A percentile compares a stretch with the other conserved stretches of the same genome.
Conservation (phyloP, 192 early-diverging fungal species). For the Dissophora globulifera region DNA sequence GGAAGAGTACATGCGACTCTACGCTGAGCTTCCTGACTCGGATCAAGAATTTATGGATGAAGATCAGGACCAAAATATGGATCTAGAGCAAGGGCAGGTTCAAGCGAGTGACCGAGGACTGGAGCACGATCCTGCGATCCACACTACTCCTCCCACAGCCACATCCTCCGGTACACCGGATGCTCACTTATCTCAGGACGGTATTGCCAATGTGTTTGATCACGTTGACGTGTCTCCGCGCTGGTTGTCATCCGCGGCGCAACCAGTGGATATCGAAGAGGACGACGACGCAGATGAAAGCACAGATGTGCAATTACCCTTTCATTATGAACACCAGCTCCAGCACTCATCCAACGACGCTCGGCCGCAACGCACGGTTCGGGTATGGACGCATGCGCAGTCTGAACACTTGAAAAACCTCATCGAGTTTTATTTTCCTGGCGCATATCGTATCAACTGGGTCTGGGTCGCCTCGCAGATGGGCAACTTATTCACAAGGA, state of each 20-base stretch:
- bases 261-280: slow-evolving; percentile 1
- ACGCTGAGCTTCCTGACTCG: slow-evolving; percentile 36
- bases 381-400: slow-evolving; percentile 43
- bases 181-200: slow-evolving; percentile 32
- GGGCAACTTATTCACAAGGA: slow-evolving; percentile 44
- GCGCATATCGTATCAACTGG: slow-evolving; percentile 50
- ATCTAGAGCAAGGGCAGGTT: slow-evolving; percentile 1
- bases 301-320: neutral
- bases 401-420: slow-evolving; percentile 43
- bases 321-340: neutral
- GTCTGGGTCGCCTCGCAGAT: slow-evolving; percentile 50
- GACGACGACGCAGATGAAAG: slow-evolving; percentile 20
- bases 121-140: neutral
- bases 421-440: slow-evolving; percentile 47
- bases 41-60: slow-evolving; percentile 26
- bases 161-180: slow-evolving; percentile 24
- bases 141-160: slow-evolving; percentile 28
- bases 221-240: neutral
- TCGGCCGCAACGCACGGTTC: slow-evolving; percentile 28
- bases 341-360: neutral
- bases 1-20: slow-evolving; percentile 39
- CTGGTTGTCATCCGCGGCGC: neutral
- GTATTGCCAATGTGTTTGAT: slow-evolving; percentile 15
- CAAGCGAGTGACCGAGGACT: too few species aligned
- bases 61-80: neutral